Evolutionary conservation across 164 flowering plant species (phyloP).

Genomic region (Vitis riparia): DNA sequence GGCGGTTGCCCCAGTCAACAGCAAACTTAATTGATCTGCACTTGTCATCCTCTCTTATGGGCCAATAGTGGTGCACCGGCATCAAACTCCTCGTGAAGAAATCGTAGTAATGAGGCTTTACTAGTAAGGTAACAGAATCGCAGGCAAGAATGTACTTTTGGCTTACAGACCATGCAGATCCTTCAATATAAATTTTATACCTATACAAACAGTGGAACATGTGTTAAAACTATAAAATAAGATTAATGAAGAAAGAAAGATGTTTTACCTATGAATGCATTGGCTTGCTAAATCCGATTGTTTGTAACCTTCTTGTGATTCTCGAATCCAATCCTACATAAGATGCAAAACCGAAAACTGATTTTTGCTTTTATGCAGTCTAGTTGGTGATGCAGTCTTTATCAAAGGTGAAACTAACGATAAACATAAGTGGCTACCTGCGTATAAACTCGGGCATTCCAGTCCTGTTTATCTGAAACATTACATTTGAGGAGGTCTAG

Average conservation of each 20-base stretch:
- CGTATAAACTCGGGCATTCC: slow-evolving; percentile 57
- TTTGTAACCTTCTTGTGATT: slow-evolving; percentile 54
- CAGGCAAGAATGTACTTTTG: slow-evolving; percentile 74
- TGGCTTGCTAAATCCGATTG: slow-evolving; percentile 58
- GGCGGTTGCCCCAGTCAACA: slow-evolving; percentile 68
- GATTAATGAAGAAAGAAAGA: neutral
- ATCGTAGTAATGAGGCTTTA: slow-evolving; percentile 58
- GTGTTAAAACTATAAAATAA: neutral
- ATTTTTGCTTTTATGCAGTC: neutral
- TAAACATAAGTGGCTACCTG: slow-evolving; percentile 34
- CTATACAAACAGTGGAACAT: slow-evolving; percentile 21
- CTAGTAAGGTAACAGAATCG: slow-evolving; percentile 52
- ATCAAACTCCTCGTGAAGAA: slow-evolving; percentile 61
- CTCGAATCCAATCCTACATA: slow-evolving; percentile 60
- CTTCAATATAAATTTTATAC: slow-evolving; percentile 71
- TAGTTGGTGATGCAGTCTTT: too few relatives aligned
- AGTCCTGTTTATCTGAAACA: slow-evolving; percentile 49
- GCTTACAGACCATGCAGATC: slow-evolving; percentile 80
- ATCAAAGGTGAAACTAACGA: neutral
- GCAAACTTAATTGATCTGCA: slow-evolving; percentile 69
- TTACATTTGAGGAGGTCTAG: slow-evolving; percentile 64
- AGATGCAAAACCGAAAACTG: neutral
- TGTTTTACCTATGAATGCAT: slow-evolving; percentile 50
- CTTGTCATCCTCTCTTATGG: slow-evolving; percentile 49
- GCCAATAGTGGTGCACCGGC: slow-evolving; percentile 71